phyloP scores from a whole-genome alignment of 139 green algal genomes.

The Medakamo hakoo region DNA sequence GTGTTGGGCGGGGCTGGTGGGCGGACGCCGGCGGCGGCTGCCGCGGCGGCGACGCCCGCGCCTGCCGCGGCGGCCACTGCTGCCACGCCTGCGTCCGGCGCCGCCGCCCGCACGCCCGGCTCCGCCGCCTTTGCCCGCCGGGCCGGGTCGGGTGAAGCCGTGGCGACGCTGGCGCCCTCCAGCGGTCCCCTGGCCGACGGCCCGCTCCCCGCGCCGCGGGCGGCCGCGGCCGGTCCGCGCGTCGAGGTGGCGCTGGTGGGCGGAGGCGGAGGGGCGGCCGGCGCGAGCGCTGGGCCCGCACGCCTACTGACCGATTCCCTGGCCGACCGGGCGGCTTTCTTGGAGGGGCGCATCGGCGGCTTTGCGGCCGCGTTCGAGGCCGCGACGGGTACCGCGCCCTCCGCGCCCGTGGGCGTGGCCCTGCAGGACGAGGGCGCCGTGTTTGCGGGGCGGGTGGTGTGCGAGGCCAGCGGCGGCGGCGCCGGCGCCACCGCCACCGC shows the following conservation, averaged over 20 bases:
- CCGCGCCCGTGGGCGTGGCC: neutral
- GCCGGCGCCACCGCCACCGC: neutral
- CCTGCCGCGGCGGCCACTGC: neutral
- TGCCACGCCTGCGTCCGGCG: too few relatives aligned
- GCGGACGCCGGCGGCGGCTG: too few relatives aligned
- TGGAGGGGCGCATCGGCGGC: neutral
- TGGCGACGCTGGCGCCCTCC: neutral
- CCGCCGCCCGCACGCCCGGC: neutral
- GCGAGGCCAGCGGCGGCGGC: neutral
- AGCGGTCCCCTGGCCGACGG: neutral
- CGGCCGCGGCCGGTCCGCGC: too few relatives aligned
- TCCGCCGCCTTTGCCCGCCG: neutral
- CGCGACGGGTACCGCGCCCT: neutral
- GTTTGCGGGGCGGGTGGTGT: neutral
- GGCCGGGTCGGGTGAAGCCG: neutral
- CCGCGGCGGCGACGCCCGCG: too few relatives aligned
- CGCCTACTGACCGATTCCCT: neutral
- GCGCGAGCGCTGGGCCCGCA: too few relatives aligned
- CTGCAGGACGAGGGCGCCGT: neutral
- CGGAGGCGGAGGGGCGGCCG: too few relatives aligned
- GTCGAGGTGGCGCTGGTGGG: too few relatives aligned
- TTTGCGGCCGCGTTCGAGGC: neutral
- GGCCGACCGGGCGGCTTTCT: neutral
- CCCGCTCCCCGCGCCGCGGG: too few relatives aligned
- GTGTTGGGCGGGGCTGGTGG: too few relatives aligned